Conservation (phyloP, 306 rosid species). For the Cicer judaicum region DNA sequence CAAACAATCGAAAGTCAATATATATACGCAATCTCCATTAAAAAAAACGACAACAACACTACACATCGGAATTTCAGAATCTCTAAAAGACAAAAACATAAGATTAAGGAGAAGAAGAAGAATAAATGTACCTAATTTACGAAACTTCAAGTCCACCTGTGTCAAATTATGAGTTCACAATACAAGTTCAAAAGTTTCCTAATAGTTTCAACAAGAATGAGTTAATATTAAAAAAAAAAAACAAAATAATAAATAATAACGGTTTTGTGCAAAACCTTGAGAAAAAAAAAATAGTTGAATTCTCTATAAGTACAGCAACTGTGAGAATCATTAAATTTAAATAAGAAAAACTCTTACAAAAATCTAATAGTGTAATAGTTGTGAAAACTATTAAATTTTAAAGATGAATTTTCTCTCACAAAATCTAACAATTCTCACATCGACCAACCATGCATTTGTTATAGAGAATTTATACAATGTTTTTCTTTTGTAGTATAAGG, state of each 20-base stretch:
- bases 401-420: no score
- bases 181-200: constrained; percentile 9
- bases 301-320: no score
- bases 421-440: no score
- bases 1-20: constrained; percentile 36
- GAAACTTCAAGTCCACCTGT: constrained; percentile 25
- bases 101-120: neutral
- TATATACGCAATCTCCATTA: constrained; percentile 23
- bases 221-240: neutral
- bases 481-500: constrained; percentile 19
- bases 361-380: no score
- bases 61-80: constrained; percentile 7
- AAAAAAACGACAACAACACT: neutral
- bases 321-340: no score
- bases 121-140: constrained; percentile 13
- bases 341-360: no score
- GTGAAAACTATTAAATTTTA: no score
- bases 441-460: no score
- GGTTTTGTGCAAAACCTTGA: constrained; percentile 23
- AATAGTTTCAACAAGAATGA: neutral
- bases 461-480: no score
- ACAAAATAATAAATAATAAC: neutral
- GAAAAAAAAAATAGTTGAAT: neutral
- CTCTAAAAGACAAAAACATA: neutral
- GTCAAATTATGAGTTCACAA: constrained; percentile 31